Base-by-base conservation (phyloP, 1,284 basidiomycete genomes). In the Apiotrichum sp. region DNA sequence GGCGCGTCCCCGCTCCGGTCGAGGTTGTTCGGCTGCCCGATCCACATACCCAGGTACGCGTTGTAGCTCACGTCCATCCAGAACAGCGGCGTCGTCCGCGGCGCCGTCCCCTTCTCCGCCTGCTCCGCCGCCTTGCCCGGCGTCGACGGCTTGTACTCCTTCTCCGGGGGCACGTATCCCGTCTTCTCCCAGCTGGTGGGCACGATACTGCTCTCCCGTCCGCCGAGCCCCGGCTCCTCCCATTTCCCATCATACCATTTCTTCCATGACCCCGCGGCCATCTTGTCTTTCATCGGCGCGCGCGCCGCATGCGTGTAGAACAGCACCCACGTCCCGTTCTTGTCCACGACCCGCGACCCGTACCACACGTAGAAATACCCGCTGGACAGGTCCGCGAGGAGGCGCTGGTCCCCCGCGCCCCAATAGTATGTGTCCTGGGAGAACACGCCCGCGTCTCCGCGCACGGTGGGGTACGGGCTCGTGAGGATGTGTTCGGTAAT, bases 21-120 rank as follows among this genome's bases (percentile, higher is more conserved):
- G 41, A 47, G 14, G 34, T 29, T 33, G 34, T 55, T 43, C 3
- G 59, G 59, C 53, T 61, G 50, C 11, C 29, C 56, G 43, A 61
- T 47, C 43, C 47, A 61, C 34, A 57, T 33, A 14, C 59, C 59
- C 11, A 61, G 55, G 43, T 55, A 52, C 3, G 59, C 59, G 22
- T 52, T 55, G 31, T 41, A 61, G 16, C 38, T 47, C 44, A 57
- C 59, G 50, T 61, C 59, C 53, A 55, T 55, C 22, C 48, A 47
- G 47, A 57, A 61, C 6, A 61, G 53, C 2, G 49, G 53, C 10
- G 53, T 44, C 2, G 55, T 55, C 14, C 31, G 31, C 3, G 59
- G 59, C 31, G 34, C 31, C 6, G 4, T 14, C 13, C 55, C 55
- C 3, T 33, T 39, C n/a, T 14, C 22, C 31, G 50, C 40, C 47